A percentile compares a stretch with the other conserved stretches of the same genome.
These are phyloP conservation scores for Candida nitratophila DNA, from an alignment of 805 yeast species.

Conservation along the genomic window DNA sequence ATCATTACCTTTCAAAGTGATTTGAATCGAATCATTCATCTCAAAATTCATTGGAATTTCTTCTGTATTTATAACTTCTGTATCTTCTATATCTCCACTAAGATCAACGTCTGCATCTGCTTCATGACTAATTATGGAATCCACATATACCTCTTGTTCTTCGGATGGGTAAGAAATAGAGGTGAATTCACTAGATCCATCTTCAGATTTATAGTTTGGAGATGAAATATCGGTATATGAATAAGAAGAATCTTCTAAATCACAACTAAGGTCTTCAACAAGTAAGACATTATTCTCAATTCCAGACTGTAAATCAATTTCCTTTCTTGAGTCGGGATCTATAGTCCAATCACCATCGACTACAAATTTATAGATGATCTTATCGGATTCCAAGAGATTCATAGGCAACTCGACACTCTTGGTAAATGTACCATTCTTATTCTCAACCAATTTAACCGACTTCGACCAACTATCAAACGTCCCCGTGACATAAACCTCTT, in stretches of 20 bases:
- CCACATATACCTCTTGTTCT: slow-evolving; percentile 3
- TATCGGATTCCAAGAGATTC: slow-evolving; percentile 12
- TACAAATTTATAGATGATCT: slow-evolving; percentile 45
- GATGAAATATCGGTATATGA: not conserved
- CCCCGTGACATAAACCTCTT: slow-evolving; percentile 53
- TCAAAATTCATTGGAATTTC: not conserved
- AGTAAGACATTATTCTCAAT: slow-evolving; percentile 44
- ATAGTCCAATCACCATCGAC: slow-evolving; percentile 54
- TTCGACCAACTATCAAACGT: slow-evolving; percentile 51
- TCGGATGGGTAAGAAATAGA: slow-evolving; percentile 23
- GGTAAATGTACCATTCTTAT: slow-evolving; percentile 27
- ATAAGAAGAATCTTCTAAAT: not conserved
- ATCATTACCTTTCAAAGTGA: slow-evolving; percentile 7
- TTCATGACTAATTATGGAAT: not conserved
- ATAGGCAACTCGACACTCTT: slow-evolving; percentile 36
- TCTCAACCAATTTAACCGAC: slow-evolving; percentile 34
- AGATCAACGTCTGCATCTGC: slow-evolving; percentile 1
- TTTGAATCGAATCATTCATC: not conserved
- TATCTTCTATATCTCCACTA: not conserved
- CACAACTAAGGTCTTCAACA: slow-evolving; percentile 1
- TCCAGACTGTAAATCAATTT: slow-evolving; percentile 34
- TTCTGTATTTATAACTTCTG: not conserved
- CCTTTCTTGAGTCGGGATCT: slow-evolving; percentile 29
- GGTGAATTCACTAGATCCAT: slow-evolving; percentile 25
- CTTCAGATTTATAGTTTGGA: slow-evolving; percentile 5